phyloP scores from a whole-genome alignment of 306 rosid genomes.

The Cicer bijugum region DNA sequence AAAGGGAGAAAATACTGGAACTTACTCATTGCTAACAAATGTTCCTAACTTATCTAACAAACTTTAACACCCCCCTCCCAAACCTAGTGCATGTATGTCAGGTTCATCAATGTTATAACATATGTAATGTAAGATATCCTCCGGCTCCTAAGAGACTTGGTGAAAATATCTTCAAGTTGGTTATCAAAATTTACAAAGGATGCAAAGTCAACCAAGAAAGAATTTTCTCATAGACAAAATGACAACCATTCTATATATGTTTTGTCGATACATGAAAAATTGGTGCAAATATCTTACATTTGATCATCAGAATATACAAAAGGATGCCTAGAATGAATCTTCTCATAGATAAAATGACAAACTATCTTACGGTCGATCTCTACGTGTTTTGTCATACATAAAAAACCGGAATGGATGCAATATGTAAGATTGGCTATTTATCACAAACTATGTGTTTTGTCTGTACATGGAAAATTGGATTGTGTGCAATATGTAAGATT shows the following conservation, averaged over 20 bases:
- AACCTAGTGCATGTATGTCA: too few relatives aligned
- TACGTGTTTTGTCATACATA: background rate
- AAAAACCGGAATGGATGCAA: background rate
- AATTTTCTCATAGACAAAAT: too few relatives aligned
- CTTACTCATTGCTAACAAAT: slow-evolving; percentile 20
- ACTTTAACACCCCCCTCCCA: background rate
- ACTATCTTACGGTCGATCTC: background rate
- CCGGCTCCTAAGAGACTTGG: too few relatives aligned
- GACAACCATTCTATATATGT: too few relatives aligned
- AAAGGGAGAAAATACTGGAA: background rate
- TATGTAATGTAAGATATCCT: too few relatives aligned
- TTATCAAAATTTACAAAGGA: too few relatives aligned
- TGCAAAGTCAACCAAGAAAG: too few relatives aligned
- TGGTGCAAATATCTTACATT: too few relatives aligned
- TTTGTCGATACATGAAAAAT: too few relatives aligned
- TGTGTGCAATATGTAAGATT: background rate
- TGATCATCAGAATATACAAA: too few relatives aligned
- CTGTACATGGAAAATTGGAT: background rate
- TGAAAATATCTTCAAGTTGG: too few relatives aligned
- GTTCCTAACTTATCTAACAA: background rate
- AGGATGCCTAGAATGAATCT: background rate
- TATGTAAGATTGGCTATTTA: background rate
- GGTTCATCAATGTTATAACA: too few relatives aligned
- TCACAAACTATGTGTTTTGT: background rate
- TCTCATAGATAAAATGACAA: background rate